A percentile compares a stretch with the other conserved stretches of the same genome.
Evolutionary conservation across 257 asterid genomes (phyloP).

Genomic region (Coffea eugenioides): DNA sequence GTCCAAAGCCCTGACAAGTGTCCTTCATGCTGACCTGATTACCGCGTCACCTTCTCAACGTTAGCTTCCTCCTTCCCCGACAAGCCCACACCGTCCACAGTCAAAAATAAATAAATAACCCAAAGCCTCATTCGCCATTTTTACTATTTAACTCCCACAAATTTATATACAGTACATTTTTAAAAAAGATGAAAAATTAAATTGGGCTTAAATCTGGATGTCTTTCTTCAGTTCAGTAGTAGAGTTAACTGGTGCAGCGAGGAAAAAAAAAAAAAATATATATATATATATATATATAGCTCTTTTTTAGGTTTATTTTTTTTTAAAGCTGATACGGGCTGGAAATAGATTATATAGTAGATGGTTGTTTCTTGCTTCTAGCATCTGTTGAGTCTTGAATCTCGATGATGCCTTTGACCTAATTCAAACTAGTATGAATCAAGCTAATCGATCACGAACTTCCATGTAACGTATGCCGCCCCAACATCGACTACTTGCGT

Average conservation of each 20-base stretch:
- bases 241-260: too few relatives aligned
- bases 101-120: not conserved
- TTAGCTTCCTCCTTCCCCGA: slow-evolving; percentile 20
- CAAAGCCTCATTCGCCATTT: not conserved
- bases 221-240: too few relatives aligned
- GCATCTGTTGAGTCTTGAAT: too few relatives aligned
- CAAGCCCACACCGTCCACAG: slow-evolving; percentile 32
- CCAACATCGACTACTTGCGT: not conserved
- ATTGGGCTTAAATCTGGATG: not conserved
- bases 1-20: not conserved
- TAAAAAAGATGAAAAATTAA: not conserved
- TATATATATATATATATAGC: too few relatives aligned
- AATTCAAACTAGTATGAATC: too few relatives aligned
- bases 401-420: not conserved
- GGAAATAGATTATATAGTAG: not conserved
- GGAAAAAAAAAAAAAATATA: too few relatives aligned
- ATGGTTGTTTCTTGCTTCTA: too few relatives aligned
- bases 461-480: not conserved
- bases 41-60: slow-evolving; percentile 21
- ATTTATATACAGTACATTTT: not conserved
- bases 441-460: not conserved
- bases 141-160: not conserved
- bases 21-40: slow-evolving; percentile 13
- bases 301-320: too few relatives aligned
- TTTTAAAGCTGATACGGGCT: not conserved